Evolutionary conservation across 2,329 filamentous ascomycete genomes (phyloP), one percentile per base, ranked within the genome.

Genomic region (Xylariaceae sp.): DNA sequence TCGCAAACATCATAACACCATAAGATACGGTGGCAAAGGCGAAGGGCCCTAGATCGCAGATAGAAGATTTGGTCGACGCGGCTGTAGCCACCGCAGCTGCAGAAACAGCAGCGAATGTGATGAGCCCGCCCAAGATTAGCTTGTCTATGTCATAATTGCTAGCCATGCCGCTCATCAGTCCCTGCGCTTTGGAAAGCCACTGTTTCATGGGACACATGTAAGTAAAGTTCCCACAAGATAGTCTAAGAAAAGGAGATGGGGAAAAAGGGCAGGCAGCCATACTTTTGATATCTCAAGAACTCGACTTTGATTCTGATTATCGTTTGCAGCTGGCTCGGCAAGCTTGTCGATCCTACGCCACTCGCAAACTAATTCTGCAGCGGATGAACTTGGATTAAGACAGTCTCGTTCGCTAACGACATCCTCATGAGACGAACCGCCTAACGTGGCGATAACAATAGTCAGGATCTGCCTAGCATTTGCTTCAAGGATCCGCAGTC

Each of bases 1-100:
- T 96, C 9, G 92, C 92, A 72, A 97, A 97, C 92, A 97, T 97
- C 84, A 96, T 95, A 36, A 83, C 69, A 1, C 86, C 84, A 66
- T 97, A 96, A 0, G 80, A 70, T 0, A 85, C 45, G 0, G 80
- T 80, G 29, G 84, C 74, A 2, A 79, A 58, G 3, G 74, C 60
- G 47, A 88, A 74, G 3, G 77, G 76, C 8, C 68, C 53, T 10
- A 76, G 62, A 13, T 58, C 47, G 57, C 63, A n/a, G 61, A 64
- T 56, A 56, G 68, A 51, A 9, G 53, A 57, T 5, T 58, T 55
- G 29, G 67, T 58, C 15, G 72, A 71, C 3, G 74, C 60, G 4
- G 68, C 16, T n/a, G 59, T 34, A 29, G 58, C 60, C n/a, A 51
- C 53, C n/a, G 51, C 53, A 19, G 61, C 62, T 21, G 56, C 55